Percentiles rank a stretch among this genome's conserved stretches.
Evolutionary conservation across 2,329 filamentous ascomycete genomes (phyloP).

Genomic region (Fusarium abutilonis): DNA sequence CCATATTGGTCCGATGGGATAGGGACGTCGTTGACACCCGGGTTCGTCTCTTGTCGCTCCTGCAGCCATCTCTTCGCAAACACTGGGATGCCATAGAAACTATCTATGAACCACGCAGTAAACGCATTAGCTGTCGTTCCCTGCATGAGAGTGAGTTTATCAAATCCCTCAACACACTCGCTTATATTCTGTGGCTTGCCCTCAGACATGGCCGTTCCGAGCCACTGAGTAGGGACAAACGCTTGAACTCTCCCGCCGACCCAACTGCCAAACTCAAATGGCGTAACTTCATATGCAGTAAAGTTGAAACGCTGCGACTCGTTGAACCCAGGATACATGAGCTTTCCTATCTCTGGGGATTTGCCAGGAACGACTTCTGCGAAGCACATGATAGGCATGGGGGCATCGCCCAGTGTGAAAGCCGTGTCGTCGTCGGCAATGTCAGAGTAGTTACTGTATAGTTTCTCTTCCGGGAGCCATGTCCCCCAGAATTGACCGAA

Average conservation of each 20-base stretch:
- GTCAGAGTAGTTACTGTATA: conserved; percentile 42
- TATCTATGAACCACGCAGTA: conserved; percentile 42
- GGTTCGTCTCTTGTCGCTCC: conserved; percentile 14
- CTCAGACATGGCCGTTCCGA: conserved; percentile 45
- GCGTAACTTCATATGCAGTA: conserved; percentile 48
- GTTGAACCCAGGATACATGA: conserved; percentile 45
- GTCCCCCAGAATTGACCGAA: conserved; percentile 46
- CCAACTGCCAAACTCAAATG: conserved; percentile 50
- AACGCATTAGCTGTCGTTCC: conserved; percentile 47
- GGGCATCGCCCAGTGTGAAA: conserved; percentile 37
- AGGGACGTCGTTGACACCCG: conserved; percentile 33
- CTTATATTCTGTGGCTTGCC: conserved; percentile 42
- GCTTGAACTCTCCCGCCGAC: conserved; percentile 43
- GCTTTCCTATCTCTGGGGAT: conserved; percentile 42
- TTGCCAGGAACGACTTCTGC: conserved; percentile 45
- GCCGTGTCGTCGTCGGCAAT: conserved; percentile 22
- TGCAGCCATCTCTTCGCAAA: conserved; percentile 40
- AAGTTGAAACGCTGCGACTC: conserved; percentile 44
- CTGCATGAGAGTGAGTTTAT: conserved; percentile 47
- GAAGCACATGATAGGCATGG: conserved; percentile 45
- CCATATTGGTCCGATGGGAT: conserved; percentile 31
- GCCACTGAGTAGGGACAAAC: conserved; percentile 44
- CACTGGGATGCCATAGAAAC: conserved; percentile 40
- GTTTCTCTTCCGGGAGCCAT: conserved; percentile 32
- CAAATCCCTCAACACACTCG: conserved; percentile 47